Base-by-base conservation (phyloP, 345 rosid genomes). In the Clarkia xantiana region DNA sequence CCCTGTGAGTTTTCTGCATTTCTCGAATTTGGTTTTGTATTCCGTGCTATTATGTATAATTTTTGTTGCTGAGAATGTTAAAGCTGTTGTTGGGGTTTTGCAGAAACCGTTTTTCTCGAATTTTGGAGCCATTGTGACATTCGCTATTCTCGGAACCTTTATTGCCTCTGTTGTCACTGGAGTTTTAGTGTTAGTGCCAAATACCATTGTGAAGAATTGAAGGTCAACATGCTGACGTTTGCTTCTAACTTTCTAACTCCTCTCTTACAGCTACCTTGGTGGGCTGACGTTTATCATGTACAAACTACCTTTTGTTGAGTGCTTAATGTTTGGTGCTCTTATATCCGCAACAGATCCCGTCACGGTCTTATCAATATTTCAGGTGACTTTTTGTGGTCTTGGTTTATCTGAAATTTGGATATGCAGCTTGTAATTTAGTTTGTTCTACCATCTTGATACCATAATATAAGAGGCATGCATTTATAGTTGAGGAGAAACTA, bases 341-440 rank as follows among this genome's bases (percentile, higher is more conserved):
- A 91, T 91, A 72, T 91, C 98, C 11, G 98, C 98, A 52, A 91
- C 98, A 0, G 98, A 91, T 70, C 98, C 98, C 66, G 98, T 91
- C 59, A 91, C 98, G 5, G 98, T 91, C 49, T 66, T 91, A 56
- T 91, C 98, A 52, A 86, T 86, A 70, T 91, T 91, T 64, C 98
- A 91, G 98, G 98, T 91, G 46, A 8, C 51, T 56, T 19, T 13
- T 29, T 7, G 36, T 1, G 8, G 20, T 11, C 14, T 39, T 13
- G 11, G 17, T 10, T 53, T 25, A 34, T 29, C 36, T 29, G 17
- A 22, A 14, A 34, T 18, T 42, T 52, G 49, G 14, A 18, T 16
- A 14, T 6, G 20, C 13, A 25, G 49, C 14, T 46, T 20, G 19
- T 46, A 18, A 25, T 46, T 14, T 46, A 4, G 49, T 46, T 46